Conservation (phyloP, 768 basidiomycete species). For the Calocybe cyanea region DNA sequence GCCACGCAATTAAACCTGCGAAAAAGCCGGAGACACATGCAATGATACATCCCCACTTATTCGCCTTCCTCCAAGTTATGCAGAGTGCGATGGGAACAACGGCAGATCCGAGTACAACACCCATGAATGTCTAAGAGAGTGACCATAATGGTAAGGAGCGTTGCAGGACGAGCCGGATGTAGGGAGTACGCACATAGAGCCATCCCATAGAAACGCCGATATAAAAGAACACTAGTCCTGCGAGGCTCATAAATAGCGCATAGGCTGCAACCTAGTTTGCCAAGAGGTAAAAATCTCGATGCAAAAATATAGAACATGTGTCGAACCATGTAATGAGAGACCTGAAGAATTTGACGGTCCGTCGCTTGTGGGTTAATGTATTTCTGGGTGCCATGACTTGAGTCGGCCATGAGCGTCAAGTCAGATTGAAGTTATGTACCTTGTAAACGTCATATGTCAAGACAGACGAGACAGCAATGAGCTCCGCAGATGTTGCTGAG, state of each 20-base stretch:
- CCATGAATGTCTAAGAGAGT: slow-evolving; percentile 73
- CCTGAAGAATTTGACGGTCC: slow-evolving; percentile 63
- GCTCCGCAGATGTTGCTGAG: slow-evolving; percentile 81
- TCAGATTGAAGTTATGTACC: too few species aligned
- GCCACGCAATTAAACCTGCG: slow-evolving; percentile 76
- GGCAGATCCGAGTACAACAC: slow-evolving; percentile 78
- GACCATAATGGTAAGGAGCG: not conserved
- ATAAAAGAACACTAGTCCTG: slow-evolving; percentile 82
- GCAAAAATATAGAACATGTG: slow-evolving; percentile 1
- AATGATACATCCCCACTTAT: slow-evolving; percentile 78
- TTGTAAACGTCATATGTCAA: slow-evolving; percentile 87
- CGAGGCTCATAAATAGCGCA: slow-evolving; percentile 76
- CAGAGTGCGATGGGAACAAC: slow-evolving; percentile 86
- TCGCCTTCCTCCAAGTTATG: slow-evolving; percentile 83
- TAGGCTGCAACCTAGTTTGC: slow-evolving; percentile 55
- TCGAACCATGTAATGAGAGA: slow-evolving; percentile 66
- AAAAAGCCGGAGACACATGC: slow-evolving; percentile 70
- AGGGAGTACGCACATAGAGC: slow-evolving; percentile 64
- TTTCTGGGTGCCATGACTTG: slow-evolving; percentile 32
- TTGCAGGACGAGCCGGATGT: not conserved
- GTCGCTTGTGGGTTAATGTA: slow-evolving; percentile 84
- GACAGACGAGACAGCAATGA: slow-evolving; percentile 85
- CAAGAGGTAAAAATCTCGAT: not conserved
- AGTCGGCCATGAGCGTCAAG: not conserved
- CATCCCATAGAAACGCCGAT: slow-evolving; percentile 93